phyloP scores from a whole-genome alignment of 768 basidiomycete genomes.

The Dendrothele bispora region DNA sequence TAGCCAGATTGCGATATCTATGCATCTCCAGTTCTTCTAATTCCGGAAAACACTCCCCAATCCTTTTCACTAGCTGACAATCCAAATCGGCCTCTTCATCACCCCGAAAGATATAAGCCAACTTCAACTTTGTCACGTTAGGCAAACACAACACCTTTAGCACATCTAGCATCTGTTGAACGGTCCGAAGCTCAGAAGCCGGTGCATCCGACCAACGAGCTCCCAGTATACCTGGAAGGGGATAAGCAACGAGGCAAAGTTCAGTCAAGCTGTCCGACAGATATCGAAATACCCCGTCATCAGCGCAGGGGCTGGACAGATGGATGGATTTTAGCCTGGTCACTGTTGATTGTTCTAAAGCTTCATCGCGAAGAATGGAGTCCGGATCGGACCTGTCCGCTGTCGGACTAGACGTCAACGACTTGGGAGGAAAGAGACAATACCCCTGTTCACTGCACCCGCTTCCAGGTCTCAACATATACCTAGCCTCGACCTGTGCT shows the following conservation, averaged over 20 bases:
- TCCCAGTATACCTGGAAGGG: not conserved
- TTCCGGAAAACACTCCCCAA: slow-evolving; percentile 3
- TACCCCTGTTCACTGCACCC: no score
- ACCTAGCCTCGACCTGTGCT: no score
- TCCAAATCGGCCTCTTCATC: not conserved
- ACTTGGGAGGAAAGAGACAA: no score
- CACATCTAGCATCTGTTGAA: slow-evolving; percentile 1
- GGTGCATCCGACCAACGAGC: slow-evolving; percentile 4
- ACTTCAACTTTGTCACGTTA: not conserved
- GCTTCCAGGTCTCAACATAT: no score
- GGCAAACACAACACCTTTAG: not conserved
- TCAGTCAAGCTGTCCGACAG: slow-evolving; percentile 1
- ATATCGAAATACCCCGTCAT: not conserved
- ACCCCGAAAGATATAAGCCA: slow-evolving; percentile 1
- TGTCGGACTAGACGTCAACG: no score
- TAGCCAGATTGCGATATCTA: slow-evolving; percentile 4
- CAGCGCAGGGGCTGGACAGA: not conserved
- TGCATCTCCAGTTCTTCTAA: slow-evolving; percentile 1
- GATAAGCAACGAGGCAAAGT: not conserved
- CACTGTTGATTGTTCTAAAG: no score
- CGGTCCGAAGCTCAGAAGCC: not conserved
- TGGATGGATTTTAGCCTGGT: slow-evolving; percentile 2
- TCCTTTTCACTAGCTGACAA: not conserved
- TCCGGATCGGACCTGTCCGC: no score
- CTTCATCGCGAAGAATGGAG: no score